Evolutionary conservation across 1,139 yeast genomes (phyloP).

Genomic region (Candida sp.): DNA sequence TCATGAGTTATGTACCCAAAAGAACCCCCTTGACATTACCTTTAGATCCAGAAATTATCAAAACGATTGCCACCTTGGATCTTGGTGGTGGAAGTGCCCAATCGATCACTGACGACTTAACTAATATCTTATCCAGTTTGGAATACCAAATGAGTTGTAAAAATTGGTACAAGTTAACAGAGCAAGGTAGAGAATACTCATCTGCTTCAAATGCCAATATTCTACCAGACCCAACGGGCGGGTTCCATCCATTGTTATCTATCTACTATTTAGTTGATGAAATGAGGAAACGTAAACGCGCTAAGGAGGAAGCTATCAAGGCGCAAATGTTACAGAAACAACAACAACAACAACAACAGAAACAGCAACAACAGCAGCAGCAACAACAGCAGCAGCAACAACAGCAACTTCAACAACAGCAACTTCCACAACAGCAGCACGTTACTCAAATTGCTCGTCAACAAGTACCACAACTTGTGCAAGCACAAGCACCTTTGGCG

Average conservation of each 20-base stretch:
- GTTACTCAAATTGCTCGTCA: neutral
- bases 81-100: constrained; percentile 71
- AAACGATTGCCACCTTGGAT: constrained; percentile 76
- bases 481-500: neutral
- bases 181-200: constrained; percentile 40
- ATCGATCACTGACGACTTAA: constrained; percentile 55
- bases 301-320: constrained; percentile 47
- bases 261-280: constrained; percentile 86
- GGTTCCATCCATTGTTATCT: constrained; percentile 85
- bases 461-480: neutral
- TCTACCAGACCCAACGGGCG: constrained; percentile 78
- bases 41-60: constrained; percentile 65
- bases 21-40: constrained; percentile 75
- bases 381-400: constrained; percentile 17
- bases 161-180: constrained; percentile 57
- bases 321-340: constrained; percentile 22
- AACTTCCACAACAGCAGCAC: constrained; percentile 14
- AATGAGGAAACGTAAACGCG: constrained; percentile 66
- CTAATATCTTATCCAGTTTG: constrained; percentile 57
- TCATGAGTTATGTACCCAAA: constrained; percentile 70
- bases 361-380: constrained; percentile 19
- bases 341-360: constrained; percentile 15
- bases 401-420: constrained; percentile 16
- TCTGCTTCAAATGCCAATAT: constrained; percentile 37
- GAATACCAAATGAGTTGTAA: constrained; percentile 65